Conservation (phyloP, 169 alveolate species). For the Plasmodium gallinaceum region DNA sequence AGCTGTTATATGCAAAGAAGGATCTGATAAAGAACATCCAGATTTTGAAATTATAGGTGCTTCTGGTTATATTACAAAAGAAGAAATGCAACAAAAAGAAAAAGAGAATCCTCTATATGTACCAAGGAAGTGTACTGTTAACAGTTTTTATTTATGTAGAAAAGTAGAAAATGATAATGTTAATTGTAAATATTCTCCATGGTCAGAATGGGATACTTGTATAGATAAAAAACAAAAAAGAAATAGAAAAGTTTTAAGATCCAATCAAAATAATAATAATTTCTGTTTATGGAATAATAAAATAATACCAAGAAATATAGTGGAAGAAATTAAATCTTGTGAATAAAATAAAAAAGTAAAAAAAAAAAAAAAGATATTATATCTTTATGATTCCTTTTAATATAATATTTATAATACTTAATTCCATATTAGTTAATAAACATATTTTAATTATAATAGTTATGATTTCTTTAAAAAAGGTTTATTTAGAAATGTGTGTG, state of each 20-base stretch:
- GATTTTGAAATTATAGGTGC: constrained; percentile 73
- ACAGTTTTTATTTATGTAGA: constrained; percentile 64
- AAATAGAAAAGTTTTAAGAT: constrained; percentile 40
- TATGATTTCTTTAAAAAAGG: no score
- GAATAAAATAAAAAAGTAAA: background rate
- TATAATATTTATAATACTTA: no score
- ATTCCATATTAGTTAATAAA: no score
- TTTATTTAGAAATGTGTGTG: no score
- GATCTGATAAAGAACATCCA: constrained; percentile 6
- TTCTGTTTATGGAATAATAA: constrained; percentile 63
- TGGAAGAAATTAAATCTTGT: constrained; percentile 50
- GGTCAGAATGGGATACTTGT: constrained; percentile 66
- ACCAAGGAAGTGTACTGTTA: constrained; percentile 72
- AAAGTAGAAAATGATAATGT: constrained; percentile 63
- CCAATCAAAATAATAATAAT: constrained; percentile 37
- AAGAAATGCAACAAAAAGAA: constrained; percentile 6
- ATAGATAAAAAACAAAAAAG: constrained; percentile 31
- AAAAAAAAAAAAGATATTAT: background rate
- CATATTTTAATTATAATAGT: no score
- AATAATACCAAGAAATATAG: constrained; percentile 45
- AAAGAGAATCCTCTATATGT: constrained; percentile 29
- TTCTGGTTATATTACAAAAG: constrained; percentile 42
- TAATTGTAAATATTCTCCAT: constrained; percentile 32
- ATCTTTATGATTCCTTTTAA: no score
- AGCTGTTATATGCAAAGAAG: constrained; percentile 60